Base-by-base conservation (phyloP, 2,329 filamentous ascomycete genomes). In the Dendryphion nanum region DNA sequence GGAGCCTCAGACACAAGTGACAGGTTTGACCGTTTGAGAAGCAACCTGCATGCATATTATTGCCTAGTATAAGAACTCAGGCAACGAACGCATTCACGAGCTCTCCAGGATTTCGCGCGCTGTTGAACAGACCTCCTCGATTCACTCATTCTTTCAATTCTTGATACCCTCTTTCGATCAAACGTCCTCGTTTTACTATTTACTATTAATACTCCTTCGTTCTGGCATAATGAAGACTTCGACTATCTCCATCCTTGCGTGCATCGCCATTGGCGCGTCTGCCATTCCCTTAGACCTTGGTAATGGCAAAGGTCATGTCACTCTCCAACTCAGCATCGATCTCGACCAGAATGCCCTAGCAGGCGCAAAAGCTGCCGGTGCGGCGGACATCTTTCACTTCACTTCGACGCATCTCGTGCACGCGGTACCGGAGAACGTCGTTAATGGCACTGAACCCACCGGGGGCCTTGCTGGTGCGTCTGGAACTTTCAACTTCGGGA, bases 401-500 rank as follows among this genome's bases (percentile, higher is more conserved):
- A 77, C 72, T 35, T 76, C 72, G 6, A 73, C 65, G 43, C 77
- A 72, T 59, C 48, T 61, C 35, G 57, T 77, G 38, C 45, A 66
- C 17, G 75, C 76, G 7, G 69, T 64, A 2, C 74, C 74, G 1
- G 66, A 73, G 16, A 63, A 78, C 52, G 75, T 78, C 38, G 70
- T 77, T 48, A 67, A 75, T 53, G 58, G 56, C 24, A 69, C 68
- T 10, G 70, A 67, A 43, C 51, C 55, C 13, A 64, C 67, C 2
- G 69, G 68, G 30, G 72, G 73, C 10, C 57, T 74, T 3, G 47
- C 60, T 13, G 72, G 73, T 29, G 67, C 72, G 31, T 53, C 59
- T 14, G 76, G 75, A 14, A 61, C 65, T 42, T 79, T 73, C 68
- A 68, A 72, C 53, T 74, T 72, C 50, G 75, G 73, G 41, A 69